These are phyloP conservation scores for Oryza nivara DNA, from an alignment of 176 grass and related monocot species.

Conservation along the genomic window DNA sequence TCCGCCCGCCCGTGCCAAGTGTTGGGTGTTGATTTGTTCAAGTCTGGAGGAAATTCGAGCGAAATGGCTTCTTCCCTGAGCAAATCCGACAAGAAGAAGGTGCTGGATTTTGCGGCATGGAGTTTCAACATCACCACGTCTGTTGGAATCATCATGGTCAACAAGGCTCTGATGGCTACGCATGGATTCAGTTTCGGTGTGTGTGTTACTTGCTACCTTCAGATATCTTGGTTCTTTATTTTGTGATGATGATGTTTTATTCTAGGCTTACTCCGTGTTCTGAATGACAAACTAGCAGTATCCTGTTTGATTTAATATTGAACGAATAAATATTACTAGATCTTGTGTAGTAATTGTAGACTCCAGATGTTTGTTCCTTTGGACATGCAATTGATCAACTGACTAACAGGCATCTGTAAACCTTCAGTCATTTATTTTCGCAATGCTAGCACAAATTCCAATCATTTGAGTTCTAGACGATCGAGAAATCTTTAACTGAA, in stretches of 20 bases:
- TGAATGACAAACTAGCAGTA: not conserved
- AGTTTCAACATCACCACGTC: conserved; percentile 84
- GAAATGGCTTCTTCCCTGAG: conserved; percentile 60
- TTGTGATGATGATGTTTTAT: not conserved
- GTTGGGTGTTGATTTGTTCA: not conserved
- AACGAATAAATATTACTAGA: not conserved
- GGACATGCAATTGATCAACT: not conserved
- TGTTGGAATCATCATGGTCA: conserved; percentile 93
- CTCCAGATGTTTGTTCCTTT: not conserved
- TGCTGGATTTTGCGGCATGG: conserved; percentile 72
- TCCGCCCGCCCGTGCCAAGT: not conserved
- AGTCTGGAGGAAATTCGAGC: conserved; percentile 7
- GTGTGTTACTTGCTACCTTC: not conserved
- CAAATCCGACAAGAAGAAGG: conserved; percentile 72
- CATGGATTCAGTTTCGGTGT: conserved; percentile 83
- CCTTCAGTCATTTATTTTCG: not conserved
- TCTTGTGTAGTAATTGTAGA: not conserved
- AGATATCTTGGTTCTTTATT: not conserved
- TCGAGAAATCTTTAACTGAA: not conserved
- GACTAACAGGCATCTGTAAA: not conserved
- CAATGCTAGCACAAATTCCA: not conserved
- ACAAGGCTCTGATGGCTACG: conserved; percentile 82
- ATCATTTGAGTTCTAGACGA: not conserved
- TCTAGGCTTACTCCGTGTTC: not conserved
- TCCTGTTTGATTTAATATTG: not conserved